phyloP scores from a whole-genome alignment of 2,329 filamentous ascomycete species.

The Tolypocladium album region DNA sequence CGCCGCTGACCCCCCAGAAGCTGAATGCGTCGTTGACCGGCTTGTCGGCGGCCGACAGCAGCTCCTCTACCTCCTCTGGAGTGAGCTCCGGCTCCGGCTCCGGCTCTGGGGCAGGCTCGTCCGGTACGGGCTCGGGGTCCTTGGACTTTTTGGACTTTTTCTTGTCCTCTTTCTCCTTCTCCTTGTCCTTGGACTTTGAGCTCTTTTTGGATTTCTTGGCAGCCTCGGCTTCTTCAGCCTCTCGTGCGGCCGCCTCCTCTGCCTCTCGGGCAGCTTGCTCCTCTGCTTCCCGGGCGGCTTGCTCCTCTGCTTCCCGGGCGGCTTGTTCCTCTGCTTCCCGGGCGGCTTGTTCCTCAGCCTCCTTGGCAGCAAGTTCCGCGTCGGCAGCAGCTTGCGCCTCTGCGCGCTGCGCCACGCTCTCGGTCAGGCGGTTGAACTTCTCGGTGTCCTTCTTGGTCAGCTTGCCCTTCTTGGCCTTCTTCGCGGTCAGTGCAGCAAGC shows the following conservation, averaged over 20 bases:
- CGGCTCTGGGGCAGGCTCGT: slow-evolving; percentile 1
- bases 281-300: slow-evolving; percentile 20
- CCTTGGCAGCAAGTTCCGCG: slow-evolving; percentile 17
- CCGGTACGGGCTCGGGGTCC: slow-evolving; percentile 5
- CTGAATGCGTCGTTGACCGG: slow-evolving; percentile 35
- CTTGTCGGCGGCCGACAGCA: slow-evolving; percentile 22
- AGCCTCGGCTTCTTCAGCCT: slow-evolving; percentile 23
- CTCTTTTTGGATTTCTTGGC: slow-evolving; percentile 31
- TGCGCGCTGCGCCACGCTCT: slow-evolving; percentile 21
- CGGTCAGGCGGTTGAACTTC: slow-evolving; percentile 26
- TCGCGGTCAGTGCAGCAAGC: slow-evolving; percentile 29
- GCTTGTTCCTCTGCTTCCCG: slow-evolving; percentile 30
- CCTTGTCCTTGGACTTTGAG: slow-evolving; percentile 22
- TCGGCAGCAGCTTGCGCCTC: slow-evolving; percentile 19
- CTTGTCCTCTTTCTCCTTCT: slow-evolving; percentile 16
- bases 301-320: slow-evolving; percentile 27
- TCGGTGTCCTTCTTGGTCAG: slow-evolving; percentile 34
- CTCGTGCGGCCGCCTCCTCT: slow-evolving; percentile 15
- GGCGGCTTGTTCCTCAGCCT: slow-evolving; percentile 28
- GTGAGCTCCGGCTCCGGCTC: slow-evolving; percentile 24
- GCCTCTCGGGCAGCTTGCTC: slow-evolving; percentile 6
- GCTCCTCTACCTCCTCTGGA: slow-evolving; percentile 31
- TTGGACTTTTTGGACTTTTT: slow-evolving; percentile 13
- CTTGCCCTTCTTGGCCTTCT: slow-evolving; percentile 38
- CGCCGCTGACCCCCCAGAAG: slow-evolving; percentile 40